Evolutionary conservation across 2,329 filamentous ascomycete genomes (phyloP).

Genomic region (Claviceps lovelessii): DNA sequence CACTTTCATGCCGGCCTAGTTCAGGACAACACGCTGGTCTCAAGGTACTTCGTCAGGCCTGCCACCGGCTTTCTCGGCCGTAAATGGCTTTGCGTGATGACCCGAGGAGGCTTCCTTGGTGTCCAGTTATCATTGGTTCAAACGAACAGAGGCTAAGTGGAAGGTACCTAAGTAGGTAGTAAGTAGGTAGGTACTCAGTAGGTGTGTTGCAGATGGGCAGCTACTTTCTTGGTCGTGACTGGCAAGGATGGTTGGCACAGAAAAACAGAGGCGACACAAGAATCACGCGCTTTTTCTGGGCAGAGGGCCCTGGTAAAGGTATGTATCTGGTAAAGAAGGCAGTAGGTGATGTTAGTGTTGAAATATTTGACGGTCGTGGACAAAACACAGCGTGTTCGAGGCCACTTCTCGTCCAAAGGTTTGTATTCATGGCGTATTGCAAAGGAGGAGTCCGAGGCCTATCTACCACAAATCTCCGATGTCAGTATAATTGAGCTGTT

Average conservation of each 20-base stretch:
- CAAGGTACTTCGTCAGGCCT: neutral
- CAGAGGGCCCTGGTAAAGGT: too few relatives aligned
- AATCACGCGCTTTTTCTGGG: neutral
- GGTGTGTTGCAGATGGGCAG: neutral
- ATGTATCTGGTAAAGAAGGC: too few relatives aligned
- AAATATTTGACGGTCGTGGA: neutral
- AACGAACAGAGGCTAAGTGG: too few relatives aligned
- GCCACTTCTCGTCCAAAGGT: too few relatives aligned
- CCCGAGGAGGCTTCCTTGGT: neutral
- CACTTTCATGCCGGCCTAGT: neutral
- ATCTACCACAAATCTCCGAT: slow-evolving; percentile 3
- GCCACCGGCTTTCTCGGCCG: neutral
- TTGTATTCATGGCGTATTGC: too few relatives aligned
- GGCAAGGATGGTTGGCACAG: neutral
- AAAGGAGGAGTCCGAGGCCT: neutral
- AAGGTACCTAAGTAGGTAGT: neutral
- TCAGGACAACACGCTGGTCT: neutral
- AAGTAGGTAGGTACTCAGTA: neutral
- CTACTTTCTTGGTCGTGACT: neutral
- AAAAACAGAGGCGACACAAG: neutral
- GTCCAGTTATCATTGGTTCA: neutral
- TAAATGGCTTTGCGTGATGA: too few relatives aligned
- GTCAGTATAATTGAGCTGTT: neutral
- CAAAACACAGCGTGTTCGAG: neutral
- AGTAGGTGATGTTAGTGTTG: too few relatives aligned